Evolutionary conservation across 371 early-diverging fungal species (phyloP).

Genomic region (Mortierella sp.): DNA sequence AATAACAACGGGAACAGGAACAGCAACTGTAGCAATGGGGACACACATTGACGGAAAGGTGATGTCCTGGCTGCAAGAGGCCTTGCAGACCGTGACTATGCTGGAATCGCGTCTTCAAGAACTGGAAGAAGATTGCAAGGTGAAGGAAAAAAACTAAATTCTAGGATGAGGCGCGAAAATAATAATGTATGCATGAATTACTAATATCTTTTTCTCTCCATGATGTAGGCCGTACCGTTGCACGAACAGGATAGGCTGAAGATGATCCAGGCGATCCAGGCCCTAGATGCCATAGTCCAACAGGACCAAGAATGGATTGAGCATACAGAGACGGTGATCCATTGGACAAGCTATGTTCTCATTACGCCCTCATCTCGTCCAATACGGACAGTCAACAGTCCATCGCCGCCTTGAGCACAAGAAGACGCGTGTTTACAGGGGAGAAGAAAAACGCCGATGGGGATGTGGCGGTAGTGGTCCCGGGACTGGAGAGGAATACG

Average conservation of each 20-base stretch:
- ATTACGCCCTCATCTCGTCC: constrained; percentile 31
- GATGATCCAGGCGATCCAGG: constrained; percentile 39
- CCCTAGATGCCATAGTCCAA: constrained; percentile 19
- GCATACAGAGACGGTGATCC: constrained; percentile 21
- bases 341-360: constrained; percentile 22
- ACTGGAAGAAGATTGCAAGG: constrained; percentile 47
- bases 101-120: constrained; percentile 40
- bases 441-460: background rate
- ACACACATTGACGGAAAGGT: constrained; percentile 10
- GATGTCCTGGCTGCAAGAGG: constrained; percentile 37
- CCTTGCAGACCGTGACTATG: constrained; percentile 26
- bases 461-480: background rate
- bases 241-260: constrained; percentile 30
- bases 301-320: constrained; percentile 40
- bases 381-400: background rate
- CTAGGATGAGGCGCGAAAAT: background rate
- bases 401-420: background rate
- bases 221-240: constrained; percentile 29
- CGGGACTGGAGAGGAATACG: constrained; percentile 5
- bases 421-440: background rate
- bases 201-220: background rate
- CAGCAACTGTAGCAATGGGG: background rate
- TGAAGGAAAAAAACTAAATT: constrained; percentile 1
- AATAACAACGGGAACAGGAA: background rate
- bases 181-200: background rate